Evolutionary conservation across 208 protist species (phyloP).

Genomic region (Crithidia bombi): DNA sequence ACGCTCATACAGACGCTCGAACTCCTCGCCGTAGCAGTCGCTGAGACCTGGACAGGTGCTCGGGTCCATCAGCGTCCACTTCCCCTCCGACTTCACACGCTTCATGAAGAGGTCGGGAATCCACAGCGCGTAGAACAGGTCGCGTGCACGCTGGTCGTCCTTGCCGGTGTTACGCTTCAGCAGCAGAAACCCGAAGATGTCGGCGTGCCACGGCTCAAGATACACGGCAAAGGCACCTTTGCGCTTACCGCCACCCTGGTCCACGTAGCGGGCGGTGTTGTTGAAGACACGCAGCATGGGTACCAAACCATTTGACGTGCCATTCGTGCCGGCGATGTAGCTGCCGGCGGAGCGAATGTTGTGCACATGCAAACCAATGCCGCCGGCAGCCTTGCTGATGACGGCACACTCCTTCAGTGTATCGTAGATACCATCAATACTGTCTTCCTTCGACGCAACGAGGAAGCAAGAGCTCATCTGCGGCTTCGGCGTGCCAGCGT

Average conservation of each 20-base stretch:
- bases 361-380: conserved; percentile 98
- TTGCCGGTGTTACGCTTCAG: conserved; percentile 98
- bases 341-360: conserved; percentile 96
- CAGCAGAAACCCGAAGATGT: conserved; percentile 98
- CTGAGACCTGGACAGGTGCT: conserved; percentile 95
- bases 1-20: conserved; percentile 93
- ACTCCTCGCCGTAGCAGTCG: conserved; percentile 96
- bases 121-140: conserved; percentile 99
- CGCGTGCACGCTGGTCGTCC: conserved; percentile 97
- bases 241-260: conserved; percentile 98
- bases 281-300: conserved; percentile 99
- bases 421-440: conserved; percentile 99
- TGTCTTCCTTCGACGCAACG: conserved; percentile 98
- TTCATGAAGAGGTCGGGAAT: conserved; percentile 99
- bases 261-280: conserved; percentile 99
- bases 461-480: conserved; percentile 99
- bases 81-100: conserved; percentile 93
- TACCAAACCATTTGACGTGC: conserved; percentile 97
- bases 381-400: conserved; percentile 98
- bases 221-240: conserved; percentile 99
- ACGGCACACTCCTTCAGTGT: conserved; percentile 98
- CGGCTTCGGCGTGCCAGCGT: conserved; percentile 95
- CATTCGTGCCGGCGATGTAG: conserved; percentile 99
- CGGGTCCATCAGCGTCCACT: conserved; percentile 99
- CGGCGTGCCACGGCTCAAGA: conserved; percentile 99